Evolutionary conservation across 2,329 filamentous ascomycete genomes (phyloP), one percentile per base, ranked within the genome.

Genomic region (Penicillium sp.): DNA sequence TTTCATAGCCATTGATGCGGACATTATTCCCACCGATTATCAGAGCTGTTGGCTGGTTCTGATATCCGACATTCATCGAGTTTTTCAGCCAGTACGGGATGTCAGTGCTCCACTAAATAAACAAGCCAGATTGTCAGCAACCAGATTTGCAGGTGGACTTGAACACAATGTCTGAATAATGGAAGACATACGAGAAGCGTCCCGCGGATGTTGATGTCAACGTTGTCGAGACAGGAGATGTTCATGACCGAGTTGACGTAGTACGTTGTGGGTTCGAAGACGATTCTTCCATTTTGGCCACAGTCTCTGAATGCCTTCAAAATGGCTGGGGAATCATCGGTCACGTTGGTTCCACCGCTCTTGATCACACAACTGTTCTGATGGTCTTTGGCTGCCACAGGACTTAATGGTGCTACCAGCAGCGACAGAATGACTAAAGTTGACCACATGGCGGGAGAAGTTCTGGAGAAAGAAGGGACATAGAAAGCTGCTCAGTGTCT

Each of bases 271-370:
- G 79, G 78, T 29, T 74, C 69, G 64, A 85, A 81, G 38, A 82
- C 73, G 56, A 85, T 74, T 47, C 72, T 79, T 39, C 81, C 80
- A 50, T 81, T 76, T 42, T 73, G 71, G 2, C 80, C 73, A 61
- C 81, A 84, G 29, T 76, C 66, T 26, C 73, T 64, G 66, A 84
- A 82, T 0, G 82, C 81, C 4, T 76, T 59, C 0, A 81, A 60
- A 46, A 84, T 82, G 38, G 81, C 78, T 8, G 80, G 79, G 24
- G 79, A 76, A 65, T 83, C 81, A 61, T 83, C 80, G 14, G 45
- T 48, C 20, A 16, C 22, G 20, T 49, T 49, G 10, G 22, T 31
- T 8, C 24, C 34, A 5, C 46, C 11, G 18, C 35, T 39, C 5
- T 31, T 38, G 24, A 49, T 16, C 18, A 24, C 26, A 18, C 46